Percentiles rank a stretch among this genome's conserved stretches.
Conservation (phyloP, 352 stramenopile genomes). For the Bremia lactucae region DNA sequence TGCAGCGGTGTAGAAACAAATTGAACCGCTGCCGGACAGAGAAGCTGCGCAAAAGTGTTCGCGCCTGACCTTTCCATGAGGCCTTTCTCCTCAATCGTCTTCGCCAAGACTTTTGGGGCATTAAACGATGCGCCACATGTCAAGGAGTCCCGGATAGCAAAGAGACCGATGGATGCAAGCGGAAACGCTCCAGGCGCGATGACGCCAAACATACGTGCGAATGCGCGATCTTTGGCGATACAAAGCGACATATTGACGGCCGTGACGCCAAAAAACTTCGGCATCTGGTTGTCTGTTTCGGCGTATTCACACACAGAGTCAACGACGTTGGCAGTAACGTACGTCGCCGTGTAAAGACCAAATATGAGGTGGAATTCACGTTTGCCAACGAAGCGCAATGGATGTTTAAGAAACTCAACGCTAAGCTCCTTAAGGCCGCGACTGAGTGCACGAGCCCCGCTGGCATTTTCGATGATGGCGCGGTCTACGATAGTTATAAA, state of each 20-base stretch:
- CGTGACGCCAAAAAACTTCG: slow-evolving; percentile 84
- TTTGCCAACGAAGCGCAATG: slow-evolving; percentile 72
- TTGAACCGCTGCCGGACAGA: slow-evolving; percentile 78
- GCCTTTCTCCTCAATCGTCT: slow-evolving; percentile 42
- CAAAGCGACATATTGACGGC: slow-evolving; percentile 87
- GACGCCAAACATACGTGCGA: slow-evolving; percentile 86
- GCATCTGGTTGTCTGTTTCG: slow-evolving; percentile 71
- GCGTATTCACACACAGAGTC: slow-evolving; percentile 75
- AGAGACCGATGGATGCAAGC: slow-evolving; percentile 71
- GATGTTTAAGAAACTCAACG: slow-evolving; percentile 45
- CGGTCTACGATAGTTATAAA: slow-evolving; percentile 87
- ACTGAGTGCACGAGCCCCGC: slow-evolving; percentile 49
- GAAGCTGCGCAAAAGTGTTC: slow-evolving; percentile 59
- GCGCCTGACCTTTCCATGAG: slow-evolving; percentile 41
- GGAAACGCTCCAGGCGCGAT: slow-evolving; percentile 67
- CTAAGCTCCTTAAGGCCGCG: slow-evolving; percentile 56
- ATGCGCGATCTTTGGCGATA: slow-evolving; percentile 87
- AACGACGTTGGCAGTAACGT: slow-evolving; percentile 77
- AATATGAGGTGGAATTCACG: slow-evolving; percentile 86
- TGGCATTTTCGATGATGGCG: slow-evolving; percentile 86
- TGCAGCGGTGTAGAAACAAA: slow-evolving; percentile 85
- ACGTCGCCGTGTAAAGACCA: slow-evolving; percentile 85
- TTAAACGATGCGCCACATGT: slow-evolving; percentile 86
- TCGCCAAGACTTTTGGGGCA: slow-evolving; percentile 54
- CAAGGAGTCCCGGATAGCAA: slow-evolving; percentile 77